Base-by-base conservation (phyloP, 1,139 yeast species). In the Pichia sp. region DNA sequence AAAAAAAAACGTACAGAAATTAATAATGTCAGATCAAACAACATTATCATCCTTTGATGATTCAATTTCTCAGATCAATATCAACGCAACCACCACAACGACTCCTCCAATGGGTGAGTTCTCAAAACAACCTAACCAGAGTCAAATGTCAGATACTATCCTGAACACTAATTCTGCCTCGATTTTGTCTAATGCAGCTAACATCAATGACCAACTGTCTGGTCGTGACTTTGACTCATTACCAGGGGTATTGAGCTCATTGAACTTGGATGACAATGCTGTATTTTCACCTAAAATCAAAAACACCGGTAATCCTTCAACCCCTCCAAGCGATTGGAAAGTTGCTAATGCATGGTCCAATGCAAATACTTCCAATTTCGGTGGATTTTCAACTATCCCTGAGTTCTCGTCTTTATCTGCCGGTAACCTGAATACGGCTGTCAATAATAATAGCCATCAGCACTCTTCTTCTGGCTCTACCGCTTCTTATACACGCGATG, bases 21-120 rank as follows among this genome's bases (percentile, higher is more conserved):
- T 40, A 20, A 45, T 20, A 16, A 67, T 67, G 71, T 66, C 70
- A 6, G 71, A 67, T 56, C 70, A 67, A 61, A 62, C 69, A 20
- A 66, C 70, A 17, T 47, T 66, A 40, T 67, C 71, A 16, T 66
- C 70, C 2, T 58, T 60, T 45, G 70, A 67, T 31, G 70, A 66
- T 46, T 62, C 67, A 4, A 51, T 61, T 20, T 60, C 66, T 17
- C 56, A 59, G 24, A 49, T 56, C 17, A 59, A 54, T 36, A 38
- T 43, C 1, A 58, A 61, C 48, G 61, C 60, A 29, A 66, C 69
- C 1, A 63, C 66, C 6, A 66, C 67, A 7, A 67, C 71, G 4
- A 66, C 70, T 17, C 69, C 71, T 12, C 70, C 70, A 33, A 60
- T 63, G 49, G 63, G 61, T 43, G 69, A 64, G 10, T 41, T 58